A percentile compares a stretch with the other conserved stretches of the same genome.
phyloP scores from a whole-genome alignment of 176 grass and related monocot genomes.

The Carex myosuroides region DNA sequence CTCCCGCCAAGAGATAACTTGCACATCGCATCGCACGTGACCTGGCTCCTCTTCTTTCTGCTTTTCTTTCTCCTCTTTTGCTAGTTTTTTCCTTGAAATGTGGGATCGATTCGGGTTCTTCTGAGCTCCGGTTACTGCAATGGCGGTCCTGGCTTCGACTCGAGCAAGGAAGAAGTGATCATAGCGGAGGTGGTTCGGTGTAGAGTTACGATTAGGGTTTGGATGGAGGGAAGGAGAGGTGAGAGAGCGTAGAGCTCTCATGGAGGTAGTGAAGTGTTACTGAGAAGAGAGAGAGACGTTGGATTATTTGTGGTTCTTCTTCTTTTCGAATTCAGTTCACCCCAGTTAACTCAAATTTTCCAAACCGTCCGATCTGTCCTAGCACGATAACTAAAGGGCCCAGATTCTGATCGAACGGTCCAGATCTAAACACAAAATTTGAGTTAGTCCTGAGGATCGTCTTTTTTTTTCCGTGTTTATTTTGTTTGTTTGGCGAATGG shows the following conservation, averaged over 20 bases:
- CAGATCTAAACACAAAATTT: no score
- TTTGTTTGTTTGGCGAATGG: no score
- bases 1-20: slow-evolving; percentile 95
- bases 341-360: no score
- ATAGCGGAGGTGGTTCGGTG: neutral
- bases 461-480: no score
- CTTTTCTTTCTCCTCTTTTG: neutral
- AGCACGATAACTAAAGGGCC: no score
- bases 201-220: neutral
- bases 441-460: no score
- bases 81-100: neutral
- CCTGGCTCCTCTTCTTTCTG: slow-evolving; percentile 6
- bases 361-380: no score
- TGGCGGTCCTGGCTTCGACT: neutral
- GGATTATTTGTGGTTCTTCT: slow-evolving; percentile 21
- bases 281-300: slow-evolving; percentile 24
- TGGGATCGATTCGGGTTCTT: slow-evolving; percentile 11
- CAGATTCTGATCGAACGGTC: no score
- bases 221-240: neutral
- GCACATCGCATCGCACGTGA: slow-evolving; percentile 67
- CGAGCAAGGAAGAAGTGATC: neutral
- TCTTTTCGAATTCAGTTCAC: neutral
- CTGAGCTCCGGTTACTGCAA: neutral
- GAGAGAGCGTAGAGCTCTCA: slow-evolving; percentile 21
- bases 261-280: neutral